Evolutionary conservation across 2,329 filamentous ascomycete species (phyloP).

Genomic region (Talaromyces sp.): DNA sequence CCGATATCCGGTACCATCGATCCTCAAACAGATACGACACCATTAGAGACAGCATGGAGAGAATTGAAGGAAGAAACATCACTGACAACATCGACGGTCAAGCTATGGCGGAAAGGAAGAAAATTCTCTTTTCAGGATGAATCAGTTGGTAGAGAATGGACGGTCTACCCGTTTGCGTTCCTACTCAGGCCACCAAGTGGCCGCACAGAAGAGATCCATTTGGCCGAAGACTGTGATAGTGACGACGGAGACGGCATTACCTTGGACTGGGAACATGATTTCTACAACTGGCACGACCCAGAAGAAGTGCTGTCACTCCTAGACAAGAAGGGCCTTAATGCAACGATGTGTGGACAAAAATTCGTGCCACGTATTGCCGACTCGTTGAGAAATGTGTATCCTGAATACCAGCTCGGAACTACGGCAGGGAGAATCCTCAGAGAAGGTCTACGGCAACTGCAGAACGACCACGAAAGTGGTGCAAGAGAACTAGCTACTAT

Average conservation of each 20-base stretch:
- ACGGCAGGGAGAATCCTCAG: slow-evolving; percentile 47
- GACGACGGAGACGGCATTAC: slow-evolving; percentile 49
- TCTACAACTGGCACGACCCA: slow-evolving; percentile 57
- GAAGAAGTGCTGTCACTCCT: slow-evolving; percentile 38
- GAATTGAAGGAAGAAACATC: slow-evolving; percentile 62
- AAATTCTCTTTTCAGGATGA: slow-evolving; percentile 57
- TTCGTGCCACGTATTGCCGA: slow-evolving; percentile 58
- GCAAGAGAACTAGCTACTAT: slow-evolving; percentile 56
- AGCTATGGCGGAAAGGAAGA: slow-evolving; percentile 56
- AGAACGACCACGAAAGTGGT: slow-evolving; percentile 57
- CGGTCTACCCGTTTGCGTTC: slow-evolving; percentile 60
- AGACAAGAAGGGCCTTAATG: slow-evolving; percentile 34
- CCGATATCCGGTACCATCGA: slow-evolving; percentile 63
- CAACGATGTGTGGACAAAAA: slow-evolving; percentile 32
- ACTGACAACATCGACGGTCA: slow-evolving; percentile 47
- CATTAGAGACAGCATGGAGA: slow-evolving; percentile 58
- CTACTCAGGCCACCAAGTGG: slow-evolving; percentile 35
- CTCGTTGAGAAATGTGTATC: slow-evolving; percentile 58
- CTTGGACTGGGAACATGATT: slow-evolving; percentile 62
- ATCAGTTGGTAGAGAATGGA: slow-evolving; percentile 57
- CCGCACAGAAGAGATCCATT: slow-evolving; percentile 6
- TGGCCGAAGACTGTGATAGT: slow-evolving; percentile 26
- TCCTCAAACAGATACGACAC: slow-evolving; percentile 45
- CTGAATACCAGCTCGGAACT: slow-evolving; percentile 51
- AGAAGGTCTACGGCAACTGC: slow-evolving; percentile 49